A percentile compares a stretch with the other conserved stretches of the same genome.
Conservation (phyloP, 352 stramenopile genomes). For the Phytophthora capsici region DNA sequence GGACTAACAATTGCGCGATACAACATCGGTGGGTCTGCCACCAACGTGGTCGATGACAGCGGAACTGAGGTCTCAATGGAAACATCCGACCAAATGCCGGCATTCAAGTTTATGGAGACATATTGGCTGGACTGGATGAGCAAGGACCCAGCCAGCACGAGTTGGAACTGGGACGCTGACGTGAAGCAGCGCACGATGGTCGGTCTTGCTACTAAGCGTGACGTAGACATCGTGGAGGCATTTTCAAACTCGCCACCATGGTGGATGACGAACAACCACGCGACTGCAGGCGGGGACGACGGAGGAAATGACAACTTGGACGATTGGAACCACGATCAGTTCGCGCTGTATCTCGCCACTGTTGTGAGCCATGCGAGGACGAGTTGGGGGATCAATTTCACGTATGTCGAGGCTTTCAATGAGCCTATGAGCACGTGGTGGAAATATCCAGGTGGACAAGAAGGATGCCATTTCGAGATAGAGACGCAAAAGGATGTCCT, state of each 20-base stretch:
- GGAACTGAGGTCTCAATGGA: conserved; percentile 46
- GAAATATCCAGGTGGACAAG: too few species aligned
- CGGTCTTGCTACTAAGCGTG: conserved; percentile 35
- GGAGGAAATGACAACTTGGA: conserved; percentile 52
- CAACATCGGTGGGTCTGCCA: conserved; percentile 55
- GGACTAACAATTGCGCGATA: conserved; percentile 61
- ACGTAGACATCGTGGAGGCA: conserved; percentile 47
- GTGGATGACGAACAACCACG: conserved; percentile 65
- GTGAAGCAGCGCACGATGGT: conserved; percentile 48
- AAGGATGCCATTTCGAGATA: too few species aligned
- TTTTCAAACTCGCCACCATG: conserved; percentile 67
- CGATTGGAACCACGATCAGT: conserved; percentile 47
- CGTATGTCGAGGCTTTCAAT: conserved; percentile 66
- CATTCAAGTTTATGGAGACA: conserved; percentile 50
- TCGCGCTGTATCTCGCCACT: conserved; percentile 50
- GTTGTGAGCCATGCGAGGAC: conserved; percentile 46
- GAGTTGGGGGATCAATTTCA: conserved; percentile 54
- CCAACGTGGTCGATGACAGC: conserved; percentile 42
- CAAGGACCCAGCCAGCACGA: conserved; percentile 38
- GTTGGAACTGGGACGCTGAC: conserved; percentile 56
- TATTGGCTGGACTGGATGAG: conserved; percentile 60
- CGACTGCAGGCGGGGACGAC: conserved; percentile 43
- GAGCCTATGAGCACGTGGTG: conserved; percentile 62
- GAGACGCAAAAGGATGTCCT: too few species aligned
- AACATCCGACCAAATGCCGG: conserved; percentile 49